phyloP scores from a whole-genome alignment of 1,139 yeast species.

The Yamadazyma mexicana region DNA sequence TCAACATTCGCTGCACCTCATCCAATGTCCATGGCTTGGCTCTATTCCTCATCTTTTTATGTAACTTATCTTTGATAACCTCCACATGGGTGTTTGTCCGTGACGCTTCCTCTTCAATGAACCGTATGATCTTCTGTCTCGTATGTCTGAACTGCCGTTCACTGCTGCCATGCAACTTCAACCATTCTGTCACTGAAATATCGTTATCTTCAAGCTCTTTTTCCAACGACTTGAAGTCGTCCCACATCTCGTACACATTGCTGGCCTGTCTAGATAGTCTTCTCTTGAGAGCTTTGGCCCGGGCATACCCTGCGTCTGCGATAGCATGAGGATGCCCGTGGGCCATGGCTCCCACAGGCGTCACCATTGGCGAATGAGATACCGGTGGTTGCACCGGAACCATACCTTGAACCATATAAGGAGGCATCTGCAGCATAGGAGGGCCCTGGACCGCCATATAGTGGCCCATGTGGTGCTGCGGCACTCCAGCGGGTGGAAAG shows the following conservation, averaged over 20 bases:
- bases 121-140: slow-evolving; percentile 32
- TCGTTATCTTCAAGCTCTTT: slow-evolving; percentile 27
- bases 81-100: slow-evolving; percentile 24
- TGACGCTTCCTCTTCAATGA: slow-evolving; percentile 34
- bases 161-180: slow-evolving; percentile 35
- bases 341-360: no score
- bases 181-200: slow-evolving; percentile 35
- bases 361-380: no score
- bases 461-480: no score
- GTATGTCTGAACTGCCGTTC: slow-evolving; percentile 39
- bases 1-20: slow-evolving; percentile 40
- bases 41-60: slow-evolving; percentile 34
- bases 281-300: slow-evolving; percentile 25
- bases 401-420: slow-evolving; percentile 6
- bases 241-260: slow-evolving; percentile 40
- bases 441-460: no score
- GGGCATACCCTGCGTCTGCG: slow-evolving; percentile 1
- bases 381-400: no score
- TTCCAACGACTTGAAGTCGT: slow-evolving; percentile 35
- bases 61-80: slow-evolving; percentile 30
- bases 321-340: no score
- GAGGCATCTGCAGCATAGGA: slow-evolving; percentile 5
- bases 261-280: slow-evolving; percentile 34
- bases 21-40: slow-evolving; percentile 39
- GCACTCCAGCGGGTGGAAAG: no score